Evolutionary conservation across 768 basidiomycete genomes (phyloP), one percentile per base, ranked within the genome.

Genomic region (Leccinum subgranulosum): DNA sequence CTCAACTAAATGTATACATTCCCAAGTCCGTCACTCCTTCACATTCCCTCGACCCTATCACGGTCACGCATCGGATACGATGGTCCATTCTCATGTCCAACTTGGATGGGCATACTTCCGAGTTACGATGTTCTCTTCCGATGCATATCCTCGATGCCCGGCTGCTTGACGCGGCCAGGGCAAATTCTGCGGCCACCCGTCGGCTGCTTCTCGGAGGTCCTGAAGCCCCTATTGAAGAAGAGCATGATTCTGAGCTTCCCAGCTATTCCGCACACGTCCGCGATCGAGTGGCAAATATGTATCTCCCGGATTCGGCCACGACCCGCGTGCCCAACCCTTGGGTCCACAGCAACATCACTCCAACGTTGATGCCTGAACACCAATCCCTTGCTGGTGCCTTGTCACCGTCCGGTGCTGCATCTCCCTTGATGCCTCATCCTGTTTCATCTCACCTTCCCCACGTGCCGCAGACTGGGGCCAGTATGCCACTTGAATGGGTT

Each of bases 81-180:
- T 92, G 90, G 90, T 82, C 71, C 15, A 88, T 92, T 60, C 76
- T 86, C 53, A 88, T 95, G 66, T 79, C 79, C 60, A 98, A 98
- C 69, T 79, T 80, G 7, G 96, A 98, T 68, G 94, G 94, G 0
- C 96, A 98, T 69, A 87, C 86, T 3, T 95, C 93, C 9, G 94
- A 98, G 71, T 79, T 98, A n/a, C 86, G 94, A 15, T 98, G 96
- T 72, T 94, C 94, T 1, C 79, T 98, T 6, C 96, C 96, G 0
- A 73, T 98, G 33, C 84, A 91, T 66, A 80, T 98, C 49, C 86
- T 98, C 23, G 87, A 94, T 62, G 69, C 81, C 57, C 77, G 82
- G 12, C 75, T 96, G 1, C 77, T 90, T 15, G 79, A 86, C 14
- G 94, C 97, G 69, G 88, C 92, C 1, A 79, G 86, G 34, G 77